Evolutionary conservation across 1,284 basidiomycete species (phyloP), one percentile per base, ranked within the genome.

Genomic region (Trichosporon sp.): DNA sequence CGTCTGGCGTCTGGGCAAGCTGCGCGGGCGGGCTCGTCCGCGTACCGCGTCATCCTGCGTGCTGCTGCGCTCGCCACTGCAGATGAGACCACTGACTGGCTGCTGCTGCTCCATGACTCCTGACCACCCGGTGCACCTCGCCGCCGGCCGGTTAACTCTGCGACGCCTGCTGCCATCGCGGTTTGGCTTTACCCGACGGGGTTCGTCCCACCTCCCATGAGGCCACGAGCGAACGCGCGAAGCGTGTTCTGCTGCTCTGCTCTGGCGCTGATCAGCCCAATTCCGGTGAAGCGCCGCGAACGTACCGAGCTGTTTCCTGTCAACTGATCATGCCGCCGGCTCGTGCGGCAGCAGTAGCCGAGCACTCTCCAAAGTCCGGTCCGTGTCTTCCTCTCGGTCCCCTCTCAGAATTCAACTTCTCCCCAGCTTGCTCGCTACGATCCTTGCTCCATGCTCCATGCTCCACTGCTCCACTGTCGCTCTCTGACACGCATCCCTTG

Each of bases 271-370:
- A 60, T 31, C 56, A 60, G 9, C 29, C 27, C 56, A 60, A 32
- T 60, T 60, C 56, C 56, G 56, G 56, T 31, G 29, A 18, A 60
- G 56, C 27, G 18, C 3, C 13, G 18, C 18, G 29, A n/a, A 31
- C 56, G 18, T 31, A 12, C 56, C 27, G 27, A 31, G 29, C 27
- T 6, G 21, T 15, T 6, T 60, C 56, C 56, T 31, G 56, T 60
- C 56, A 60, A 31, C 27, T 60, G 56, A 60, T 32, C 56, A 60
- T 60, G 56, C 56, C 56, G 56, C 56, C 56, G 56, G 56, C 56
- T 60, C 56, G 56, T 31, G 56, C 27, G 56, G 27, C 15, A 9
- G 27, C 56, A 60, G 56, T 60, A 60, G 56, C 56, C 56, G 56
- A 60, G 29, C 56, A 60, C 29, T 5, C 18, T 21, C 31, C 56